Conservation (phyloP, 164 flowering plant genomes). For the Nymphaea colorata region DNA sequence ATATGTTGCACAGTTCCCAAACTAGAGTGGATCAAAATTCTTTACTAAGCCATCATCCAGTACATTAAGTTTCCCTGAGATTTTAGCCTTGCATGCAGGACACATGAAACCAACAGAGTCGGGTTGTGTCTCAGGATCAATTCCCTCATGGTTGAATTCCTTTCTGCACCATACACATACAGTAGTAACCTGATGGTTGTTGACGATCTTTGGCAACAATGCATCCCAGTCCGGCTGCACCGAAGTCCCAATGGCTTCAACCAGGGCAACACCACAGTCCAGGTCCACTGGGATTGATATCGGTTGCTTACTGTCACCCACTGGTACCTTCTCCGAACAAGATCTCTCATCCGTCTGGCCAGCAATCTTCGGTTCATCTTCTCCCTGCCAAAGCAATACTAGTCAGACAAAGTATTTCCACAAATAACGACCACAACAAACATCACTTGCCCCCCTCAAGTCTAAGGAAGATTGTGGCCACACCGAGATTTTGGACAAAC, state of each 20-base stretch:
- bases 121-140: constrained; percentile 31
- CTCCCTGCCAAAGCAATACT: constrained; percentile 17
- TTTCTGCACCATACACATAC: constrained; percentile 76
- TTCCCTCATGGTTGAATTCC: constrained; percentile 47
- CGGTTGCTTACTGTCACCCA: constrained; percentile 46
- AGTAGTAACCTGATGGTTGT: constrained; percentile 24
- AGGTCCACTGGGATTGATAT: constrained; percentile 26
- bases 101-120: constrained; percentile 87
- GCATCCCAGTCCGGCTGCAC: constrained; percentile 31
- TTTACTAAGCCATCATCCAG: constrained; percentile 13
- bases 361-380: constrained; percentile 13
- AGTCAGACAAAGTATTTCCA: not conserved
- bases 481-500: no score
- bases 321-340: constrained; percentile 37
- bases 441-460: no score
- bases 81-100: constrained; percentile 61
- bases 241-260: constrained; percentile 21
- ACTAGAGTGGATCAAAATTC: not conserved
- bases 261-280: constrained; percentile 21
- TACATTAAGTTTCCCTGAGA: constrained; percentile 47
- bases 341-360: constrained; percentile 28
- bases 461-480: no score
- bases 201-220: constrained; percentile 20
- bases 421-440: not conserved
- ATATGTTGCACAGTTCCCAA: not conserved